A percentile compares a stretch with the other conserved stretches of the same genome.
Conservation (phyloP, 1,284 basidiomycete genomes). For the Ceratobasidium sp. region DNA sequence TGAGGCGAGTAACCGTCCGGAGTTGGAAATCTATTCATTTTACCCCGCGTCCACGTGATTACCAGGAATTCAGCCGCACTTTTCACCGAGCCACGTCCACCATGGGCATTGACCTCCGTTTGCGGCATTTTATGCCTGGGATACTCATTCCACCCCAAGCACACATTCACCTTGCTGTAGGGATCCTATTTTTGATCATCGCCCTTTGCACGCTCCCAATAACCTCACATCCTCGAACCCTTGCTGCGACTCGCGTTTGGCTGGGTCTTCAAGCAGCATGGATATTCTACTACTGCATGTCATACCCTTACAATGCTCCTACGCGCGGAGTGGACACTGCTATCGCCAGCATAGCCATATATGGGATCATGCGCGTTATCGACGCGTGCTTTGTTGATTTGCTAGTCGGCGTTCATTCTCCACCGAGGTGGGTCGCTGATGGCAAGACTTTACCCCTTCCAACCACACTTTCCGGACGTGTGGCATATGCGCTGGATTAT, state of each 20-base stretch:
- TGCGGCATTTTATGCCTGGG: slow-evolving; percentile 28
- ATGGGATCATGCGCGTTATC: slow-evolving; percentile 38
- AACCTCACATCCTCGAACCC: slow-evolving; percentile 19
- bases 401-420: slow-evolving; percentile 25
- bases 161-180: slow-evolving; percentile 11
- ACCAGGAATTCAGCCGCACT: not conserved
- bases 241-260: slow-evolving; percentile 13
- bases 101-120: slow-evolving; percentile 22
- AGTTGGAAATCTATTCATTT: too few relatives aligned
- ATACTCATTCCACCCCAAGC: slow-evolving; percentile 36
- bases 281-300: slow-evolving; percentile 26
- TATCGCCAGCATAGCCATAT: slow-evolving; percentile 32
- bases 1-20: too few relatives aligned
- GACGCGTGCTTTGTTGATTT: slow-evolving; percentile 39
- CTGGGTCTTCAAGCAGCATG: slow-evolving; percentile 23
- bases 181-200: slow-evolving; percentile 8
- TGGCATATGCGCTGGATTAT: slow-evolving; percentile 40
- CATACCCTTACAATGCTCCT: not conserved
- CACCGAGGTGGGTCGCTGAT: slow-evolving; percentile 23
- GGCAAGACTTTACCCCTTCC: slow-evolving; percentile 35
- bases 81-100: slow-evolving; percentile 8
- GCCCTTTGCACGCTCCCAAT: slow-evolving; percentile 37
- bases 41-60: slow-evolving; percentile 27
- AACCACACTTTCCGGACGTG: slow-evolving; percentile 28
- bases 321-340: slow-evolving; percentile 34